phyloP scores from a whole-genome alignment of 106 monocot species.

The Ottelia alismoides region DNA sequence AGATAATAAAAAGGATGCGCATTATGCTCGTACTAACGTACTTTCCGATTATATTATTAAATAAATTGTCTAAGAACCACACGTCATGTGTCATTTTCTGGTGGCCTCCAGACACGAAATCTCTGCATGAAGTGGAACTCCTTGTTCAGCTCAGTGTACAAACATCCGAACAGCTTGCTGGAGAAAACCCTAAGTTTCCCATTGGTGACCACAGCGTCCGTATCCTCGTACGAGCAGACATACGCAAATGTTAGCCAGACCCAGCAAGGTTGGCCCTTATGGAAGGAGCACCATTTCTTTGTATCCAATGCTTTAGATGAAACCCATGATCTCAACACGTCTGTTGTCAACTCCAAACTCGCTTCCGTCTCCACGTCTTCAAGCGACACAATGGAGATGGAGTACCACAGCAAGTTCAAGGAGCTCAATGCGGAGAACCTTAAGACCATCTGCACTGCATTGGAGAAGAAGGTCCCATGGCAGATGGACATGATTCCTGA shows the following conservation, averaged over 20 bases:
- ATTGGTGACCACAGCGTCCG: constrained; percentile 23
- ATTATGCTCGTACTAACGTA: too few species aligned
- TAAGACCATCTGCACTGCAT: constrained; percentile 46
- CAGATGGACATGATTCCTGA: constrained; percentile 58
- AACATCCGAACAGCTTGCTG: constrained; percentile 13
- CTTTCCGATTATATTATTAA: too few species aligned
- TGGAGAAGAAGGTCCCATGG: constrained; percentile 68
- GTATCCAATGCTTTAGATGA: not conserved
- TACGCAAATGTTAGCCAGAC: constrained; percentile 2
- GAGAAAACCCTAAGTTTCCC: constrained; percentile 33
- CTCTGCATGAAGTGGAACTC: constrained; percentile 32
- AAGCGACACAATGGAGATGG: constrained; percentile 12
- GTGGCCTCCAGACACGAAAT: constrained; percentile 10
- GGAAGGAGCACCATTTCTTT: constrained; percentile 20
- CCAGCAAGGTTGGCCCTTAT: constrained; percentile 12
- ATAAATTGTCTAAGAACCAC: not conserved
- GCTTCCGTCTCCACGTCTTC: constrained; percentile 31
- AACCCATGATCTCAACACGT: not conserved
- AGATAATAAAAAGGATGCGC: too few species aligned
- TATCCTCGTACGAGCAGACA: constrained; percentile 24
- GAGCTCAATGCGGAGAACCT: constrained; percentile 85
- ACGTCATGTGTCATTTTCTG: too few species aligned
- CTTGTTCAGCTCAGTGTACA: constrained; percentile 22
- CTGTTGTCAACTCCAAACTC: constrained; percentile 16
- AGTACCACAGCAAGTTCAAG: constrained; percentile 35